Evolutionary conservation across 768 basidiomycete genomes (phyloP), one percentile per base, ranked within the genome.

Genomic region (Psilocybe subaeruginosa): DNA sequence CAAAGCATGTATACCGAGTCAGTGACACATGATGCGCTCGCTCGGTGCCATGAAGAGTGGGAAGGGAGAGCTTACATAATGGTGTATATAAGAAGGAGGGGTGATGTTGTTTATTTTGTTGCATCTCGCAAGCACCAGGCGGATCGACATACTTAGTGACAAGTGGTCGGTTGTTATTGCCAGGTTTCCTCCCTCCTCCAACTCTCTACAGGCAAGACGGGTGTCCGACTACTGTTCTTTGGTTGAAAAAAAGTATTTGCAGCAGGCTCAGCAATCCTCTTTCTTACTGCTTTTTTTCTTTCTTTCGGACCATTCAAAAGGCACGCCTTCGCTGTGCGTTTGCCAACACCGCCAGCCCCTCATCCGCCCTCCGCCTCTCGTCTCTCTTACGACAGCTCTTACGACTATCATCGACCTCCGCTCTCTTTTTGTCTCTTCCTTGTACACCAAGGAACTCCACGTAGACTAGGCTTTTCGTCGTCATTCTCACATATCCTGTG

Each of bases 321-420:
- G 90, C 90, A 85, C 91, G 91, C 91, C 91, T 93, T 93, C 82
- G 89, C 82, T 92, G 91, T 82, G 91, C 91, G 91, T 93, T 81
- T 80, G 90, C 90, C 91, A 72, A 66, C 68, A 62, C 60, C 66
- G 64, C 61, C 64, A 62, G 60, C 60, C 68, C 58, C 82, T 85
- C 84, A 63, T 61, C 67, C 58, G 56, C 64, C 62, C 71, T 60
- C 72, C 58, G 54, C 68, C 67, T 72, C 72, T 74, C 56, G 68
- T 72, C 70, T 70, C 69, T 70, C 80, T 91, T 72, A 91, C 91
- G 91, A 92, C 83, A 70, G 77, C 72, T 76, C 69, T 85, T 81
- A 92, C 91, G 90, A 92, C 86, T 77, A 70, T 64, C 57, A 52
- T 45, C 48, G 29, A 50, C 71, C 73, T 62, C 61, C 68, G 66